These are phyloP conservation scores for Rubia yunnanensis DNA, from an alignment of 257 asterid species.

Conservation along the genomic window DNA sequence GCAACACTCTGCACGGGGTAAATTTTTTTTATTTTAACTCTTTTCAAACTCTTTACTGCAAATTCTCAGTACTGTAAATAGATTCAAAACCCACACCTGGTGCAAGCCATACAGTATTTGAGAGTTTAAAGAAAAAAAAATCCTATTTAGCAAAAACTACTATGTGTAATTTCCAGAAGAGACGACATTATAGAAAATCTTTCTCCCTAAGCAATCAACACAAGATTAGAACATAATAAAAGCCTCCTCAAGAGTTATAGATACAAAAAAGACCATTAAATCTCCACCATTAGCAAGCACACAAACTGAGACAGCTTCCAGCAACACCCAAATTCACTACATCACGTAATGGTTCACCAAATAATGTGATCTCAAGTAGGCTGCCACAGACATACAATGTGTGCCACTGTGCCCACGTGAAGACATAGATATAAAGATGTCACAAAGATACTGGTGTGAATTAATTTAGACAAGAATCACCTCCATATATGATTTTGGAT, in stretches of 20 bases:
- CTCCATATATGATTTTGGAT: constrained; percentile 84
- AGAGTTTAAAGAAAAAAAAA: background rate
- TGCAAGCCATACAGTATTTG: background rate
- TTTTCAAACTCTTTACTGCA: background rate
- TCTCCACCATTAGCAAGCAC: background rate
- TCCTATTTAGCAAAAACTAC: background rate
- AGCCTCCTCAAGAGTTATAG: background rate
- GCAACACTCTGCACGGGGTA: background rate
- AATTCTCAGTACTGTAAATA: background rate
- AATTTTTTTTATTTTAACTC: background rate
- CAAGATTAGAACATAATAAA: background rate
- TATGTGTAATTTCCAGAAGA: background rate
- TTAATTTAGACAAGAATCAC: constrained; percentile 26
- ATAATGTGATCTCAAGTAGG: background rate
- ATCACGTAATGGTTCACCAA: background rate
- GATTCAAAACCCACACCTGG: background rate
- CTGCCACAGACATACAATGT: background rate
- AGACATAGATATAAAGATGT: background rate
- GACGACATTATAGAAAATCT: background rate
- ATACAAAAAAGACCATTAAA: background rate
- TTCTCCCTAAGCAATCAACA: background rate
- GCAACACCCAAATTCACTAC: background rate
- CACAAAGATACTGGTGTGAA: background rate
- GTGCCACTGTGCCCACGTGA: background rate
- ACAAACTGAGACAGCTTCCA: background rate